Base-by-base conservation (phyloP, 1,139 yeast genomes). In the Arxiozyma heterogenica region DNA sequence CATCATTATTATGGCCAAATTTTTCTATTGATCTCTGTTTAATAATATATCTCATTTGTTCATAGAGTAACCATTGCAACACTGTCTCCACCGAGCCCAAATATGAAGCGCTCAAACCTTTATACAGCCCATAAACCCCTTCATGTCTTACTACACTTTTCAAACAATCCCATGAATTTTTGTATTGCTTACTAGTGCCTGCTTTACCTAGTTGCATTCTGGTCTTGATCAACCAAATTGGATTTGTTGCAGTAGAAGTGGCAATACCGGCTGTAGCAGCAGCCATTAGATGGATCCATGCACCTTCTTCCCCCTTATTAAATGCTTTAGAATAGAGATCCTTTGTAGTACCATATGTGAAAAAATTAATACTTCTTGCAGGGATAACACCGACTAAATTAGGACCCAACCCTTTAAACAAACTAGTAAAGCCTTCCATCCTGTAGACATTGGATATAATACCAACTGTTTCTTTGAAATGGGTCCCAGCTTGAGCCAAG, bases 361-460 rank as follows among this genome's bases (percentile, higher is more conserved):
- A 91, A 70, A 94, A 94, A 71, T 94, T 94, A 61, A 94, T 94
- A 25, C 97, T 86, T 67, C 99, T 78, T 1, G 99, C 98, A 0
- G 99, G 99, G 49, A 94, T 91, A n/a, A 93, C 98, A 49, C 99
- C 99, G 21, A 93, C 95, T 61, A 94, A 75, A 64, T 91, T 93
- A 5, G 99, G 98, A 0, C 98, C 98, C 50, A 93, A 75, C 17
- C 99, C 99, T 71, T 87, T 87, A 72, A 93, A 94, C 51, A 94
- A 75, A 1, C 98, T 93, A 49, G 87, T 74, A 27, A 83, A 75
- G 1, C 99, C 99, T 71, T 93, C 99, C 30, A 74, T 73, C 27
- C 71, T 71, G 68, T 88, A 86, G 34, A 93, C 86, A 53, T 79
- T 80, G 43, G 78, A 73, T 47, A 93, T 74, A 38, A 89, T 94